phyloP scores from a whole-genome alignment of 768 basidiomycete species.

The Amanita phalloides region DNA sequence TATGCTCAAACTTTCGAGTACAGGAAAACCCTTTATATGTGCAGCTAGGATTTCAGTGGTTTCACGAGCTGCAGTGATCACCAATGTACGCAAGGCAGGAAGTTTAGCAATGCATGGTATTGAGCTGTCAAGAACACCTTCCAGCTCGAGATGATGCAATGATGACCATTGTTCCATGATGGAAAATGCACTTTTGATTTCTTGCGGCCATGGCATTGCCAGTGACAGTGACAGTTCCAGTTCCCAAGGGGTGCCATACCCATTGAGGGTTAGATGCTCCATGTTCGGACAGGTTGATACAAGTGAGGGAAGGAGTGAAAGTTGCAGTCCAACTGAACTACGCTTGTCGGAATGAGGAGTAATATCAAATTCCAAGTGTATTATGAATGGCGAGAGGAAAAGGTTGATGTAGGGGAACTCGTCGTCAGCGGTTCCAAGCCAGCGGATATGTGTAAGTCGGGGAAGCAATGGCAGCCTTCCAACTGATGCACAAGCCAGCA shows the following conservation, averaged over 20 bases:
- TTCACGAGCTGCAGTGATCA: background rate
- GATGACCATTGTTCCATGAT: background rate
- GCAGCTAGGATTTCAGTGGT: background rate
- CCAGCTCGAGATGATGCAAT: background rate
- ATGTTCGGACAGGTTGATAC: background rate
- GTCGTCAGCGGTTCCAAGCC: background rate
- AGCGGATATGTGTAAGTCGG: background rate
- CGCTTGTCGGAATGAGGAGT: background rate
- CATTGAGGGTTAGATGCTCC: background rate
- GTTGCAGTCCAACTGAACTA: background rate
- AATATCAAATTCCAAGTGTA: background rate
- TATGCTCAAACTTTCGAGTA: background rate
- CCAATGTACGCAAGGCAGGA: background rate
- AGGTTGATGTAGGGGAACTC: background rate
- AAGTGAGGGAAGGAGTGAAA: background rate
- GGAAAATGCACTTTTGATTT: background rate
- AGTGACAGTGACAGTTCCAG: too few species aligned
- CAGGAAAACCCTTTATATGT: background rate
- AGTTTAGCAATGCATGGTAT: background rate
- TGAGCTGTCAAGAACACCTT: background rate
- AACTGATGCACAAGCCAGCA: background rate
- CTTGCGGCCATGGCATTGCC: background rate
- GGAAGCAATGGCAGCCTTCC: background rate
- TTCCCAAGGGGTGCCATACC: background rate
- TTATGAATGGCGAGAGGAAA: background rate